Evolutionary conservation across 1,284 basidiomycete genomes (phyloP), one percentile per base, ranked within the genome.

Genomic region (Wolfiporia cocos): DNA sequence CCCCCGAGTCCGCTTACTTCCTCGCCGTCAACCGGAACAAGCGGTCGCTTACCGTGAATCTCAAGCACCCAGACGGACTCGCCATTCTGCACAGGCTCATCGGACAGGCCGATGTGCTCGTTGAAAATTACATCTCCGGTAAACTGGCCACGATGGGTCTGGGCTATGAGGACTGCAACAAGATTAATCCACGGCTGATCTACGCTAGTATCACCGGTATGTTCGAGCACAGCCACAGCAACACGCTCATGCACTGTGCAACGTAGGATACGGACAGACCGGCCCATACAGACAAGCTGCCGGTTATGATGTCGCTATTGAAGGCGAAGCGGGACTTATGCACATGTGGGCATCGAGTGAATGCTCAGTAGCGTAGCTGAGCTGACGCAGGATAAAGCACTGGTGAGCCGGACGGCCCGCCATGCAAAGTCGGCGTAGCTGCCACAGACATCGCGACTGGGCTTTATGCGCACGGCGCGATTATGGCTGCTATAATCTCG

Each of bases 1-100:
- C 92, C 3, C 78, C 91, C 7, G 93, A 97, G 62, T 90, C 89
- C 3, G 91, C 94, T 0, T 98, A 98, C 63, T 98, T 96, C 58
- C 74, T 98, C 12, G 76, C 84, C 2, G 82, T 79, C 1, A 98
- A 98, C 62, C 72, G 94, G 40, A 92, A 92, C 68, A 95, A 95
- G 61, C 76, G 86, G 34, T 91, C 89, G 4, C 73, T 96, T 39
- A 93, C 90, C 2, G 71, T 91, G 15, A 90, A 98, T 62, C 82
- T 98, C 64, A 97, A 96, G 63, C 66, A 69, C 1, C 66, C 75
- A 1, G 76, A 84, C 48, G 93, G 92, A 0, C 71, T 86, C n/a
- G 78, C 84, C 48, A 82, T 97, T 35, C 55, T 94, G 5, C 76
- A 77, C 44, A 77, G 78, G 48, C 71, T 98, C 4, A 74, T 96